Evolutionary conservation across 2,329 filamentous ascomycete species (phyloP).

Genomic region (Cordyceps pruinosa): DNA sequence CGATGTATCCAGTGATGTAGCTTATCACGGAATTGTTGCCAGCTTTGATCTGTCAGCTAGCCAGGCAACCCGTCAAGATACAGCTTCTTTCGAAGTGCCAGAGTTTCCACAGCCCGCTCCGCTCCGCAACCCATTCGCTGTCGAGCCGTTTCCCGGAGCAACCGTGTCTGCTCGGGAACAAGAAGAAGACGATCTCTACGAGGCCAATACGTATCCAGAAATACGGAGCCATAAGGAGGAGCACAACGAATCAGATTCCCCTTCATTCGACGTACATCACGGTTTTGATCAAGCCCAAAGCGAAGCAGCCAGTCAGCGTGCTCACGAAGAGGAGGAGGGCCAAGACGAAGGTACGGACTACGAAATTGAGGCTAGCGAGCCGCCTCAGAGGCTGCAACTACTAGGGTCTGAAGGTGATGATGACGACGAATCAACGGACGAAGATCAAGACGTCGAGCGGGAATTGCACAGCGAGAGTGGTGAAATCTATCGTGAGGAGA

Average conservation of each 20-base stretch:
- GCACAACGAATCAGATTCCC: background rate
- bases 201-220: background rate
- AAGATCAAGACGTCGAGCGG: conserved; percentile 7
- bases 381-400: background rate
- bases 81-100: background rate
- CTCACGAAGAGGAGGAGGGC: conserved; percentile 15
- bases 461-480: conserved; percentile 7
- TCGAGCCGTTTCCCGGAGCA: background rate
- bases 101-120: background rate
- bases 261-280: background rate
- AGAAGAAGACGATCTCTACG: conserved; percentile 10
- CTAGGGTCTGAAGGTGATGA: conserved; percentile 15
- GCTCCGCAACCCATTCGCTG: conserved; percentile 1
- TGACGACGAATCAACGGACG: background rate
- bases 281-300: background rate
- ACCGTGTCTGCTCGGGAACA: background rate
- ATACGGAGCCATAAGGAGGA: background rate
- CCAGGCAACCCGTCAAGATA: background rate
- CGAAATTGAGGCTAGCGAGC: conserved; percentile 3
- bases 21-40: background rate
- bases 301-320: background rate
- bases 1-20: background rate
- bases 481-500: conserved; percentile 12
- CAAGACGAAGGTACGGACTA: conserved; percentile 18
- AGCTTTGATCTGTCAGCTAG: background rate